Conservation (phyloP, 1,284 basidiomycete species). For the Mycosarcoma mackinlayi region DNA sequence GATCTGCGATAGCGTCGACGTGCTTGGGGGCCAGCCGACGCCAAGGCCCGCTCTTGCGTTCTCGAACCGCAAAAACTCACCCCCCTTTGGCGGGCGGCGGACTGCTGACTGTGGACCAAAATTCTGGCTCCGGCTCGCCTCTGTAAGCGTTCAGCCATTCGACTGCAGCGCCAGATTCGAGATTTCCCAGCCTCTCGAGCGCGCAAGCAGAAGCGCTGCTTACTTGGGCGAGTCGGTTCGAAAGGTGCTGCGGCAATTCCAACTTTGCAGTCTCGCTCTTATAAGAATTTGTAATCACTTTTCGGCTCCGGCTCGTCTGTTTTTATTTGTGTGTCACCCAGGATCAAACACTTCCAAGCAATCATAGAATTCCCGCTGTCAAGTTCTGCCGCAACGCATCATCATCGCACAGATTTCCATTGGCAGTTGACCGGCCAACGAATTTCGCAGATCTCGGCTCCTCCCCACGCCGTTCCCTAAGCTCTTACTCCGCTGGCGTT, state of each 20-base stretch:
- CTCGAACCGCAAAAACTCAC: not conserved
- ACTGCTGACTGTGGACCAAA: not conserved
- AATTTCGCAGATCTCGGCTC: constrained; percentile 6
- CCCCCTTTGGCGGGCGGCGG: no score
- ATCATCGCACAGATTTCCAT: constrained; percentile 17
- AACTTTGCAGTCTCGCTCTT: not conserved
- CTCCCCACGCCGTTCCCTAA: not conserved
- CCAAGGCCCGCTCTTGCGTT: not conserved
- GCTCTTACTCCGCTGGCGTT: constrained; percentile 4
- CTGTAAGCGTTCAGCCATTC: no score
- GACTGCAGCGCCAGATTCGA: not conserved
- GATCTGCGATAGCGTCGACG: constrained; percentile 29
- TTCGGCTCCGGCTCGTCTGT: constrained; percentile 1
- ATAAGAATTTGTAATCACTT: constrained; percentile 15
- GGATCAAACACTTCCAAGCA: constrained; percentile 6
- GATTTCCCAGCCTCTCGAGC: not conserved
- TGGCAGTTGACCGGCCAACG: constrained; percentile 11
- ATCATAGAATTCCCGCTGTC: not conserved
- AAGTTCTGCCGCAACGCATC: not conserved
- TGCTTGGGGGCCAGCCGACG: constrained; percentile 21
- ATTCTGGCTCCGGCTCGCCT: no score
- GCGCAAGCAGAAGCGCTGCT: not conserved
- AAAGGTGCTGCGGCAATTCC: constrained; percentile 52
- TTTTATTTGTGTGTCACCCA: not conserved
- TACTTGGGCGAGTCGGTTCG: not conserved